A percentile compares a stretch with the other conserved stretches of the same genome.
These are phyloP conservation scores for Taxawa tesnikishii DNA, from an alignment of 2,329 filamentous ascomycete genomes.

Conservation along the genomic window DNA sequence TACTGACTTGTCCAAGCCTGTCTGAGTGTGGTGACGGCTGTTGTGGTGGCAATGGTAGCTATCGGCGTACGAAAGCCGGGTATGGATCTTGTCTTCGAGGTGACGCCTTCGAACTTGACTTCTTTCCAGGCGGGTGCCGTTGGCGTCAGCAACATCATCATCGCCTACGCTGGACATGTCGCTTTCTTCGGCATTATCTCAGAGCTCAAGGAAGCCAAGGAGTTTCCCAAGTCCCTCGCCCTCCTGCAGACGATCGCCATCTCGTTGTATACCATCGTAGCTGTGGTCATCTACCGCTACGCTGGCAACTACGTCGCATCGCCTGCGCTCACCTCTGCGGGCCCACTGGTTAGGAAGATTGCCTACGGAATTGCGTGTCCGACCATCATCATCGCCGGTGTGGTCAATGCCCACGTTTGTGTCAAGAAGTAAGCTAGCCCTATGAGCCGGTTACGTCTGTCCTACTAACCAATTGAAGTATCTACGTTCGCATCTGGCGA, in stretches of 20 bases:
- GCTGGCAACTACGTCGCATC: constrained; percentile 49
- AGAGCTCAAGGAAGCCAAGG: constrained; percentile 48
- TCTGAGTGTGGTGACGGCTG: constrained; percentile 49
- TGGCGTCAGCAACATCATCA: constrained; percentile 53
- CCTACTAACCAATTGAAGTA: too few relatives aligned
- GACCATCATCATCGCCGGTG: constrained; percentile 59
- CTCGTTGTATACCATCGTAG: constrained; percentile 49
- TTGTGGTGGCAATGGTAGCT: constrained; percentile 53
- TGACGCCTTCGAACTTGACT: constrained; percentile 26
- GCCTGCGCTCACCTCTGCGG: constrained; percentile 53
- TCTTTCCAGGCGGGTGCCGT: constrained; percentile 41
- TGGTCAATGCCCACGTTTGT: constrained; percentile 57
- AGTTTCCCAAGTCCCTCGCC: constrained; percentile 51
- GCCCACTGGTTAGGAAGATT: constrained; percentile 43
- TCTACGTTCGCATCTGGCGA: constrained; percentile 52
- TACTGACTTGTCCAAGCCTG: constrained; percentile 36
- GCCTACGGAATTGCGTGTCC: constrained; percentile 59
- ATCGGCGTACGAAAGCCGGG: constrained; percentile 41
- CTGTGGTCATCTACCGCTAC: constrained; percentile 54
- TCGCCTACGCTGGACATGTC: constrained; percentile 26
- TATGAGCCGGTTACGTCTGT: too few relatives aligned
- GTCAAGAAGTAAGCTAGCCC: constrained; percentile 40
- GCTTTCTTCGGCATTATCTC: constrained; percentile 52
- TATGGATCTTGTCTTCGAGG: constrained; percentile 21
- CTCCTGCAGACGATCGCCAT: constrained; percentile 49